Evolutionary conservation across 768 basidiomycete genomes (phyloP).

Genomic region (Holtermannia corniformis): DNA sequence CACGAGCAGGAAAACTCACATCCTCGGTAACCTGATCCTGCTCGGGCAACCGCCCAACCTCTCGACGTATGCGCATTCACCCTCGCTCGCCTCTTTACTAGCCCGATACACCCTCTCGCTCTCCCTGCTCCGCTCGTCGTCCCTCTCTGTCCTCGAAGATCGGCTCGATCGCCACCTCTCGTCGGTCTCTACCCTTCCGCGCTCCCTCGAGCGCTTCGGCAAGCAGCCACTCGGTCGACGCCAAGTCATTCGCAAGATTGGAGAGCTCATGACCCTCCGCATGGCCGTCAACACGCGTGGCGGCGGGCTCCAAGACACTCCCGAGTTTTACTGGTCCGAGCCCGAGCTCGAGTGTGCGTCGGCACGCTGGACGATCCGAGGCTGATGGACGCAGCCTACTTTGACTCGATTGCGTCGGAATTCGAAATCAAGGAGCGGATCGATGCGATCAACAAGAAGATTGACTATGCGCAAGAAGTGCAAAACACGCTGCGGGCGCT

Average conservation of each 20-base stretch:
- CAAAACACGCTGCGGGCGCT: conserved; percentile 84
- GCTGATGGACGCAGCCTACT: conserved; percentile 54
- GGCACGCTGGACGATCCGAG: not conserved
- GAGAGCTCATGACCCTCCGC: conserved; percentile 80
- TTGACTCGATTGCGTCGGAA: conserved; percentile 72
- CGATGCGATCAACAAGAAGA: conserved; percentile 77
- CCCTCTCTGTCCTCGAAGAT: conserved; percentile 76
- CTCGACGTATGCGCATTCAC: conserved; percentile 46
- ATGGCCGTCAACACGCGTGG: conserved; percentile 71
- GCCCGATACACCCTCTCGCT: conserved; percentile 88
- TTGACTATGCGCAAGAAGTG: conserved; percentile 50
- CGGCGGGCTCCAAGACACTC: conserved; percentile 40
- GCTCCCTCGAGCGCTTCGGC: conserved; percentile 64
- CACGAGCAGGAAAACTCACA: conserved; percentile 58
- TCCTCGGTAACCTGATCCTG: conserved; percentile 87
- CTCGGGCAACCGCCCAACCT: conserved; percentile 61
- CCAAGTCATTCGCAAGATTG: conserved; percentile 83
- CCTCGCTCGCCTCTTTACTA: conserved; percentile 60
- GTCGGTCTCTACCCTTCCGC: conserved; percentile 69
- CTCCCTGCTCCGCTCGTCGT: conserved; percentile 78
- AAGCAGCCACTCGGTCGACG: conserved; percentile 71
- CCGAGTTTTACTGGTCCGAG: conserved; percentile 79
- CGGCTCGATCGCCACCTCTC: conserved; percentile 73
- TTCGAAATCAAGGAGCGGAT: conserved; percentile 78
- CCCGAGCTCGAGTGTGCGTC: conserved; percentile 70